Percentiles rank a stretch among this genome's conserved stretches.
These are phyloP conservation scores for Nakataea oryzae DNA, from an alignment of 2,329 filamentous ascomycete genomes.

Conservation along the genomic window DNA sequence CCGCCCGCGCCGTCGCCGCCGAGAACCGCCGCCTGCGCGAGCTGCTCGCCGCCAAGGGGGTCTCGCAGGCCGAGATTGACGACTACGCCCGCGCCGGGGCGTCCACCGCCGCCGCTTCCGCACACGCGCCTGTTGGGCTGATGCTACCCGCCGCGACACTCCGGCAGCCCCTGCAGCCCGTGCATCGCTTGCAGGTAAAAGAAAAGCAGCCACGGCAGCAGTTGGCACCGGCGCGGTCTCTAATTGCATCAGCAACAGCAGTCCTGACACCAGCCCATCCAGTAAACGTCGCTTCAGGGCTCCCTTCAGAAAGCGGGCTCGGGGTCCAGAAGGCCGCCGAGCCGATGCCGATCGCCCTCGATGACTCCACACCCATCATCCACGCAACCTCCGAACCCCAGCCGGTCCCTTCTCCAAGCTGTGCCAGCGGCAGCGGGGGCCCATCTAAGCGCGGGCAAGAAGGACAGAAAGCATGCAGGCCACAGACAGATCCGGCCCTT, in stretches of 20 bases:
- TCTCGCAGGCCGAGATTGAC: slow-evolving; percentile 3
- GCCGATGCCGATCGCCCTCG: no score
- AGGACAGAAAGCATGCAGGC: no score
- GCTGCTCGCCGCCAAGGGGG: slow-evolving; percentile 8
- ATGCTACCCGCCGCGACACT: not conserved
- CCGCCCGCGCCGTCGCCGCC: slow-evolving; percentile 35
- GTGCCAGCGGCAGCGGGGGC: no score
- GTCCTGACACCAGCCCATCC: not conserved
- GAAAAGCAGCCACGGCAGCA: not conserved
- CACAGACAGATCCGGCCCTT: no score
- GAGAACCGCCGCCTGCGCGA: slow-evolving; percentile 35
- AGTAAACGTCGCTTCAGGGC: no score
- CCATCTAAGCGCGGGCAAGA: no score
- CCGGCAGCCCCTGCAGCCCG: not conserved
- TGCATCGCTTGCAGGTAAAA: not conserved
- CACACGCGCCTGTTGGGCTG: not conserved
- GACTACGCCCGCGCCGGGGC: not conserved
- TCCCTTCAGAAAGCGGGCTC: no score
- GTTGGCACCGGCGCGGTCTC: not conserved
- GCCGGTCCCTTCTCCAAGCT: no score
- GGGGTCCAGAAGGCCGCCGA: no score
- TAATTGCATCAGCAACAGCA: not conserved
- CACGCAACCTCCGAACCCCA: no score
- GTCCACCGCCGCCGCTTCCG: not conserved
- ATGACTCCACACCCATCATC: no score